A percentile compares a stretch with the other conserved stretches of the same genome.
phyloP scores from a whole-genome alignment of 495 filamentous ascomycete species.

The Lophiotrema nucula region DNA sequence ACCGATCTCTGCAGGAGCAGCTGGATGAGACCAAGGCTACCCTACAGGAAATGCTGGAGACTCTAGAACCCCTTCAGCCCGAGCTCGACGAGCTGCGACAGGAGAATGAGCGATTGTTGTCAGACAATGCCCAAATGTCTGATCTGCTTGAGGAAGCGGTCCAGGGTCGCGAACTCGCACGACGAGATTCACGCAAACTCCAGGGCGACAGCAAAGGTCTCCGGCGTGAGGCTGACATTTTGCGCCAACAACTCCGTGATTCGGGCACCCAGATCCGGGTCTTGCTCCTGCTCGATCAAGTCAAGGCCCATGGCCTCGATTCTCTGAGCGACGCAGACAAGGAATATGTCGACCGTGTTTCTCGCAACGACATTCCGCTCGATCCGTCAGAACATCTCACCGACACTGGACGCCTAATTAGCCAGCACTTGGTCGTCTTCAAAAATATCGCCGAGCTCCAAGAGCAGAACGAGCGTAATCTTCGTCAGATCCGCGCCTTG shows the following conservation, averaged over 20 bases:
- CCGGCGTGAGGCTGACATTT: slow-evolving; percentile 70
- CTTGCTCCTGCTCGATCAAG: slow-evolving; percentile 76
- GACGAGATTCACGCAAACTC: slow-evolving; percentile 65
- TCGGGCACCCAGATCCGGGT: slow-evolving; percentile 86
- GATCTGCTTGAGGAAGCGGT: slow-evolving; percentile 58
- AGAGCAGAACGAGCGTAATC: slow-evolving; percentile 79
- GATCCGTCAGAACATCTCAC: slow-evolving; percentile 67
- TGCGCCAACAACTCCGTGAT: slow-evolving; percentile 87
- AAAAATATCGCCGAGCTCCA: slow-evolving; percentile 81
- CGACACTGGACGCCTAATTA: slow-evolving; percentile 83
- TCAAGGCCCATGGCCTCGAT: slow-evolving; percentile 73
- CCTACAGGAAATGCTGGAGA: slow-evolving; percentile 74
- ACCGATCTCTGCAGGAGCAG: slow-evolving; percentile 48
- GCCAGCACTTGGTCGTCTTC: slow-evolving; percentile 76
- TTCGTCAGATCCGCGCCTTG: slow-evolving; percentile 76
- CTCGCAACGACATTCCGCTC: slow-evolving; percentile 63
- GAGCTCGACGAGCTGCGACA: slow-evolving; percentile 61
- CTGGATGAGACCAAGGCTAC: slow-evolving; percentile 68
- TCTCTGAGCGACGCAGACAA: slow-evolving; percentile 65
- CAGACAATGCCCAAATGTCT: slow-evolving; percentile 79
- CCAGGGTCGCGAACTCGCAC: slow-evolving; percentile 55
- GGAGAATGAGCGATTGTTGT: slow-evolving; percentile 55
- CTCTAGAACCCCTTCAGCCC: slow-evolving; percentile 59
- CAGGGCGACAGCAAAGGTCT: slow-evolving; percentile 69
- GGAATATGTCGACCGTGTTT: slow-evolving; percentile 67